phyloP scores from a whole-genome alignment of 768 basidiomycete genomes.

The Pholiota conissans region DNA sequence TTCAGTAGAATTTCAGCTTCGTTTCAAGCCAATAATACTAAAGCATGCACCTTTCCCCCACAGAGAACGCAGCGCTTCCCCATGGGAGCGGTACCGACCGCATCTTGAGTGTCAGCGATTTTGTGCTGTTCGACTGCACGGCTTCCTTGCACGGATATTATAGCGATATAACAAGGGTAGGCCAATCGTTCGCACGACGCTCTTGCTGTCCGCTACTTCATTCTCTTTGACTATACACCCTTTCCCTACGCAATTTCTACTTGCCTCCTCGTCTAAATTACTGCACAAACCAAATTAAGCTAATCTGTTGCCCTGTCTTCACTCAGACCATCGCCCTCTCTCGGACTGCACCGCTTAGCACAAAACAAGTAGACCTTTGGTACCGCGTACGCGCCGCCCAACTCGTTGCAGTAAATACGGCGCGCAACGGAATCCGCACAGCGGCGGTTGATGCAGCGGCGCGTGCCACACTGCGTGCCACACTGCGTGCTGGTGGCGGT shows the following conservation, averaged over 20 bases:
- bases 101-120: conserved; percentile 42
- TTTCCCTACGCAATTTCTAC: neutral
- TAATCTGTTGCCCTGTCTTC: conserved; percentile 12
- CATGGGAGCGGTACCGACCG: conserved; percentile 77
- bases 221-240: neutral
- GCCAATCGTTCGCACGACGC: conserved; percentile 12
- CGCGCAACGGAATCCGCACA: conserved; percentile 48
- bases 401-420: conserved; percentile 45
- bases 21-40: too few relatives aligned
- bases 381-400: conserved; percentile 65
- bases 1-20: too few relatives aligned
- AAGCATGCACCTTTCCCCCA: neutral
- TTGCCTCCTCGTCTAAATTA: neutral
- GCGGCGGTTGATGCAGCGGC: conserved; percentile 64
- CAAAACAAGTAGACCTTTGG: conserved; percentile 61
- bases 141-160: conserved; percentile 73
- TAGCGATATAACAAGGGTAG: conserved; percentile 78
- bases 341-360: conserved; percentile 48
- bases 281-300: neutral
- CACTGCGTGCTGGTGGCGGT: conserved; percentile 38
- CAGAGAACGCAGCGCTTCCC: conserved; percentile 53
- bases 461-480: conserved; percentile 43
- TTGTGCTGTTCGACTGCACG: conserved; percentile 58
- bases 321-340: conserved; percentile 65
- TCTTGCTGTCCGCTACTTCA: neutral